Evolutionary conservation across 768 basidiomycete species (phyloP).

Genomic region (Multifurca ochricompacta): DNA sequence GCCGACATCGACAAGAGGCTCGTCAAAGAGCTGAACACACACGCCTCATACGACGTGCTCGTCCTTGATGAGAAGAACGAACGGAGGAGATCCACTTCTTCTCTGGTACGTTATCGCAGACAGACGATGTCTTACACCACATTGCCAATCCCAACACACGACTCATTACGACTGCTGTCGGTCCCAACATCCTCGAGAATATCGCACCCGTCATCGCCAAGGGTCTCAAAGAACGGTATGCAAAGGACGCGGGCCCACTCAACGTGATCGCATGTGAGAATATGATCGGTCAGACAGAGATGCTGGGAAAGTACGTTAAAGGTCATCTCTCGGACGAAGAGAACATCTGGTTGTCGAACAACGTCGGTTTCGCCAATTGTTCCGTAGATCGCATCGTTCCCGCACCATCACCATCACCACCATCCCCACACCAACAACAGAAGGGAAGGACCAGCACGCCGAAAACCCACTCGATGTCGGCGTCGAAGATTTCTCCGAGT

Average conservation of each 20-base stretch:
- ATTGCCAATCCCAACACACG: constrained; percentile 24
- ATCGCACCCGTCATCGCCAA: constrained; percentile 31
- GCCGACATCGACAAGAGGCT: constrained; percentile 29
- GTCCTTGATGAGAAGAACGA: constrained; percentile 27
- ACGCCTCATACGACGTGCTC: constrained; percentile 28
- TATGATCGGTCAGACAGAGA: constrained; percentile 30
- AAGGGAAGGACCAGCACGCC: constrained; percentile 1
- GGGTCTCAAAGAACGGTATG: constrained; percentile 28
- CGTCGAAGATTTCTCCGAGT: constrained; percentile 36
- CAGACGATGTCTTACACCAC: constrained; percentile 13
- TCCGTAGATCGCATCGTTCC: constrained; percentile 35
- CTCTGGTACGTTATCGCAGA: constrained; percentile 22
- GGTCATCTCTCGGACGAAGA: constrained; percentile 28
- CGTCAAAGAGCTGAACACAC: constrained; percentile 29
- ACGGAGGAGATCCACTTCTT: constrained; percentile 20
- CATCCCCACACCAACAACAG: too few species aligned
- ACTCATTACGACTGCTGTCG: constrained; percentile 34
- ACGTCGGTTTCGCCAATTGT: constrained; percentile 37
- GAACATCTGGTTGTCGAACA: constrained; percentile 23
- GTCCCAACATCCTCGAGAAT: constrained; percentile 29
- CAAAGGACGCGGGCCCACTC: constrained; percentile 21
- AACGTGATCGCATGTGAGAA: constrained; percentile 38
- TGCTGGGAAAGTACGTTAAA: constrained; percentile 27
- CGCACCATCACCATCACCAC: constrained; percentile 9
- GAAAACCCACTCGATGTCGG: constrained; percentile 31